These are phyloP conservation scores for Trametes punicea DNA, from an alignment of 768 basidiomycete species.

Conservation along the genomic window DNA sequence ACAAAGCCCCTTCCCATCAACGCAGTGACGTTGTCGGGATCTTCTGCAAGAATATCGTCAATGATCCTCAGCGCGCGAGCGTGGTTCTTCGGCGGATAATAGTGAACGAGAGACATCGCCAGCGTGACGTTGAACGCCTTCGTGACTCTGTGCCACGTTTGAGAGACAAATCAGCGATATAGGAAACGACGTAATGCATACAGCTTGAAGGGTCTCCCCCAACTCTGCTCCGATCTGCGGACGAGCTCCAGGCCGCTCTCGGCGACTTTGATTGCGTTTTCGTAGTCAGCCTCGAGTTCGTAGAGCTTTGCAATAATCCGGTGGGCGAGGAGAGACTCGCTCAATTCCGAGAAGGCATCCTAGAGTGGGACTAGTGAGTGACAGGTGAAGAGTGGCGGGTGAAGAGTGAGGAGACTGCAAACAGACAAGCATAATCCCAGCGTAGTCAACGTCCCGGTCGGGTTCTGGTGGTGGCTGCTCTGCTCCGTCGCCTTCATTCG, in stretches of 20 bases:
- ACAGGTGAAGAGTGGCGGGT: background rate
- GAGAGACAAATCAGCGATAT: background rate
- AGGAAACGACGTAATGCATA: conserved; percentile 33
- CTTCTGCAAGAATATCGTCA: conserved; percentile 61
- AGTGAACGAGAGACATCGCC: conserved; percentile 75
- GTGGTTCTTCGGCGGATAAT: conserved; percentile 90
- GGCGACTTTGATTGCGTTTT: conserved; percentile 64
- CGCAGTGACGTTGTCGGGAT: conserved; percentile 59
- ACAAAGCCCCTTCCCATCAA: conserved; percentile 78
- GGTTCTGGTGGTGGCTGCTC: conserved; percentile 7
- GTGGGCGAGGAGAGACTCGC: conserved; percentile 62
- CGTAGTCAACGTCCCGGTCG: conserved; percentile 46
- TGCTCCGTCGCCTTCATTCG: conserved; percentile 34
- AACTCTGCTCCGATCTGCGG: conserved; percentile 49
- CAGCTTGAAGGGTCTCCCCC: conserved; percentile 51
- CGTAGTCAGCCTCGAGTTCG: conserved; percentile 65
- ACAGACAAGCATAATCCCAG: conserved; percentile 61
- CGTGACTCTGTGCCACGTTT: conserved; percentile 43
- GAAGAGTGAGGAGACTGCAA: background rate
- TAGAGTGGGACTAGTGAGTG: conserved; percentile 27
- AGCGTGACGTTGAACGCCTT: conserved; percentile 70
- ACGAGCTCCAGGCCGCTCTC: conserved; percentile 67
- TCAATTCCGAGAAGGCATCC: conserved; percentile 51
- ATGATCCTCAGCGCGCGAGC: conserved; percentile 69
- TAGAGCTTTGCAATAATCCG: conserved; percentile 67